Evolutionary conservation across 2,329 filamentous ascomycete species (phyloP), one percentile per base, ranked within the genome.

Genomic region (Phoma sp.): DNA sequence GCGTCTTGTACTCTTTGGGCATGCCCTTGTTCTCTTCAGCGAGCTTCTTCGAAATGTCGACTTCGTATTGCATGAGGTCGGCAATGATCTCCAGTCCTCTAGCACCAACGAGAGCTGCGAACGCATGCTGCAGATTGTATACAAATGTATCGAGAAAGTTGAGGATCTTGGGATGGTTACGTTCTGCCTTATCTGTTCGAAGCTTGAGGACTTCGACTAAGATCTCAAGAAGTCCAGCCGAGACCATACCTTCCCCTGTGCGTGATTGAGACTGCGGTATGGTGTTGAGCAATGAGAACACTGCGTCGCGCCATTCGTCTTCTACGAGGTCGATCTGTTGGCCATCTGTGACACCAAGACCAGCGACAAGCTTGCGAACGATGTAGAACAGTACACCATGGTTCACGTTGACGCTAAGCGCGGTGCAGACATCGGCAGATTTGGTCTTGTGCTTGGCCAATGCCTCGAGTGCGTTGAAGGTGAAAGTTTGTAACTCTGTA

Each of bases 381-480:
- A 97, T 85, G 69, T 97, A 98, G 63, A 98, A 89, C 39, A 99
- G 82, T 27, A 98, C 89, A 13, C 95, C 96, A 67, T 99, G 96
- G 67, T 96, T 98, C 33, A 98, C 94, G 65, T 94, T 96, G 49
- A 96, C 91, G 68, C 92, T 96, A 37, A 99, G 80, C n/a, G 95
- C 92, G 37, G 91, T 88, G 60, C 92, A 88, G 22, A 99, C 89
- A 72, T 99, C 95, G 31, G 86, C 80, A 27, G 88, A 85, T 69
- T 92, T 93, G 52, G 83, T 80, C 66, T 90, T 88, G 71, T 91
- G 91, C 70, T 87, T 89, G 6, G 91, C 87, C 52, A 99, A 82
- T n/a, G 91, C 90, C 72, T 97, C 92, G 45, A 99, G 81, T 0
- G 94, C 84, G 46, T 86, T 85, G 47, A 99, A 81, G 7, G 92